Evolutionary conservation across 192 early-diverging fungal species (phyloP).

Genomic region (Coemansia sp.): DNA sequence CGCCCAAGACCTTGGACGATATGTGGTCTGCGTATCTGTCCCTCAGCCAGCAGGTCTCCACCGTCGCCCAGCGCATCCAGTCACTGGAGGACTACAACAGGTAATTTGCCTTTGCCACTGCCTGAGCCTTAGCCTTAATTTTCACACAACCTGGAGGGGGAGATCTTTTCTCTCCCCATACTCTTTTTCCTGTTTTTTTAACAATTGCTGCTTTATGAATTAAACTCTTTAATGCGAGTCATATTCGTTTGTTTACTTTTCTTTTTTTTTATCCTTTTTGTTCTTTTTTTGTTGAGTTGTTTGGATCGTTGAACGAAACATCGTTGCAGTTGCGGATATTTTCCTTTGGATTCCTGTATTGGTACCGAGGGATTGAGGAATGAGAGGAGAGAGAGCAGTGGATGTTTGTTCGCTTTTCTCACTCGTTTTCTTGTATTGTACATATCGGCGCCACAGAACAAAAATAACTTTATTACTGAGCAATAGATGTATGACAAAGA

Average conservation of each 20-base stretch:
- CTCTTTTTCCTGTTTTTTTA: slow-evolving; percentile 3
- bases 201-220: too few relatives aligned
- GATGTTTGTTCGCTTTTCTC: too few relatives aligned
- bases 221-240: too few relatives aligned
- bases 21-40: slow-evolving; percentile 43
- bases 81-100: slow-evolving; percentile 18
- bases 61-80: slow-evolving; percentile 25
- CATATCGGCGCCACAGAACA: background rate
- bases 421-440: too few relatives aligned
- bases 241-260: background rate
- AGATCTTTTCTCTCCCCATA: background rate
- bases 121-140: background rate
- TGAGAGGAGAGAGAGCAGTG: background rate
- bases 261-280: slow-evolving; percentile 4
- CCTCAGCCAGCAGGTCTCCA: slow-evolving; percentile 42
- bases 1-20: slow-evolving; percentile 33
- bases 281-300: background rate
- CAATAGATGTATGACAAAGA: background rate
- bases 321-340: background rate
- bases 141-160: background rate
- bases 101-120: background rate
- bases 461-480: background rate
- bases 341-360: too few relatives aligned
- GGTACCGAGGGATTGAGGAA: too few relatives aligned
- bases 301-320: too few relatives aligned